Base-by-base conservation (phyloP, 441 rosid species). In the Eruca vesicaria region DNA sequence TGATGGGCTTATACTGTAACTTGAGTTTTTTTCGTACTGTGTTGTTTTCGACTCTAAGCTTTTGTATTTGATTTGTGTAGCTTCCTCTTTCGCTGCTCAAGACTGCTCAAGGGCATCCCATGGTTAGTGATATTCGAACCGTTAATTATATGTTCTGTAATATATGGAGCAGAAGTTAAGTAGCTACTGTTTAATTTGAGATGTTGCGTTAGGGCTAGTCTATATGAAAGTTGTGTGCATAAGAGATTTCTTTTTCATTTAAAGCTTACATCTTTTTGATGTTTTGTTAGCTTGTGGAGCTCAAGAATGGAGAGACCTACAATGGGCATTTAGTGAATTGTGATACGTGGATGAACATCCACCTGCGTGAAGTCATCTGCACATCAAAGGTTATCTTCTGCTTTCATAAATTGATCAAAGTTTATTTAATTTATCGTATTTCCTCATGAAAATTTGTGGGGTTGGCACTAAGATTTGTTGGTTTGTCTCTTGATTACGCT, bases 321-420 rank as follows among this genome's bases (percentile, higher is more conserved):
- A 96, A 93, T 81, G 97, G 98, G 15, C 98, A 96, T 85, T 79
- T 96, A 78, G 99, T 96, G 38, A 91, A 93, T 81, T 96, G 97
- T 66, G 97, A 96, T 73, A 90, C 98, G 52, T 91, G 98, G 99
- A 96, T 93, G 97, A 96, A 96, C 82, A 93, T 96, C 45, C 98
- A 96, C 81, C 93, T 93, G 11, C 97, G 98, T 66, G 99, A 96
- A 87, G 99, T 96, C 69, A 91, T 96, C 41, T 96, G 99, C 64
- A 96, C 99, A 48, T 91, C 99, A 16, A 96, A 96, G 88, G 98
- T 90, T 33, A 36, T 21, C 65, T 66, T 33, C 14, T 75, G 8
- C 14, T 50, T 41, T 35, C 23, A 0, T 26, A 2, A 48, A 0
- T 16, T 32, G 61, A 15, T 26, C 36, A 63, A 3, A 5, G 3